Conservation (phyloP, 768 basidiomycete genomes). For the Scleroderma citrinum region DNA sequence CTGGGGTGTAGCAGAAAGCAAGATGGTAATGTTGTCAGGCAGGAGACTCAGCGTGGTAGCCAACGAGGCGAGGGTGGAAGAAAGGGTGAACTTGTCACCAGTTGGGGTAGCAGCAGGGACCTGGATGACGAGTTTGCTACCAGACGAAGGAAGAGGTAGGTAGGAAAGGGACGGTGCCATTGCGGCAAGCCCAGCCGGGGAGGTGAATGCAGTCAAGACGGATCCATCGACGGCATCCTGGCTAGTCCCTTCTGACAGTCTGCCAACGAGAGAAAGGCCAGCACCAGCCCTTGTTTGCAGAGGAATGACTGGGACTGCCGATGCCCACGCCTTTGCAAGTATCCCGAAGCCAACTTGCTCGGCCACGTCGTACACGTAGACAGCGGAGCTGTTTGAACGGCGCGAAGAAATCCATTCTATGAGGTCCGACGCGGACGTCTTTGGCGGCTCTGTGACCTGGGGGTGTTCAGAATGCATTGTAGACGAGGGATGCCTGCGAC, state of each 20-base stretch:
- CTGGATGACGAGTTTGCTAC: constrained; percentile 74
- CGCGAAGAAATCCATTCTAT: constrained; percentile 67
- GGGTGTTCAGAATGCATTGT: not conserved
- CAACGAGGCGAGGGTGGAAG: constrained; percentile 70
- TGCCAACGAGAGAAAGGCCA: constrained; percentile 71
- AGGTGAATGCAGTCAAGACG: constrained; percentile 73
- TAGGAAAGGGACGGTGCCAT: constrained; percentile 78
- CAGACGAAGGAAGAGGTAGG: constrained; percentile 56
- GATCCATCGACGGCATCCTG: constrained; percentile 54
- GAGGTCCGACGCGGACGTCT: constrained; percentile 48
- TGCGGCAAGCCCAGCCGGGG: constrained; percentile 73
- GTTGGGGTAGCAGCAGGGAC: constrained; percentile 69
- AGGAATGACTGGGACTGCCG: constrained; percentile 50
- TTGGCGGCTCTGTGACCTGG: constrained; percentile 3
- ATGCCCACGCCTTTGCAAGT: constrained; percentile 61
- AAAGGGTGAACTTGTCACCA: constrained; percentile 62
- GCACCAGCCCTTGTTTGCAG: constrained; percentile 84
- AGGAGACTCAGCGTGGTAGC: constrained; percentile 54
- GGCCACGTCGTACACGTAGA: constrained; percentile 81
- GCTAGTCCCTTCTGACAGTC: constrained; percentile 76
- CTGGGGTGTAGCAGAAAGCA: constrained; percentile 80
- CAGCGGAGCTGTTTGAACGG: constrained; percentile 48
- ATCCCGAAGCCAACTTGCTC: constrained; percentile 79
- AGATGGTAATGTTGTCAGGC: constrained; percentile 59
- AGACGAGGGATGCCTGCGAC: constrained; percentile 5